Conservation (phyloP, 768 basidiomycete species). For the Suillus decipiens region DNA sequence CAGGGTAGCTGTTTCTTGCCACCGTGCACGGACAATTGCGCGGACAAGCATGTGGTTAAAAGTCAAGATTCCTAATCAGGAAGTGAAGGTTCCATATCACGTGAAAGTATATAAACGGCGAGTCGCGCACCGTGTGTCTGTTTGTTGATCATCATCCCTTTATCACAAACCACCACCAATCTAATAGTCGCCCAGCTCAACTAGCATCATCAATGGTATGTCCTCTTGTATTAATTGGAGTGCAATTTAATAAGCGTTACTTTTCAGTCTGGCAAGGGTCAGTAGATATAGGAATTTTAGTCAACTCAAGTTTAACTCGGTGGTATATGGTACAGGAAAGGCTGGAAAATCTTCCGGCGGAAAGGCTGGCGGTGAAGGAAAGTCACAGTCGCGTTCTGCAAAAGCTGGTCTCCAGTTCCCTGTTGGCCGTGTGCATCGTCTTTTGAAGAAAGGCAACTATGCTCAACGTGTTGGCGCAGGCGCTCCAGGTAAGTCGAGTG, state of each 20-base stretch:
- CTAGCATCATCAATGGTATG: constrained; percentile 29
- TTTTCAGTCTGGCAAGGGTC: constrained; percentile 35
- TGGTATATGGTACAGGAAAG: constrained; percentile 45
- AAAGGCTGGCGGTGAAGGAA: constrained; percentile 49
- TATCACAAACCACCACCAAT: constrained; percentile 30
- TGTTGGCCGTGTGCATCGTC: constrained; percentile 90
- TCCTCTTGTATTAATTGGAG: constrained; percentile 4
- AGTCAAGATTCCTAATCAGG: constrained; percentile 22
- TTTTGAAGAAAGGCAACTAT: constrained; percentile 86
- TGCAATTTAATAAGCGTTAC: constrained; percentile 7
- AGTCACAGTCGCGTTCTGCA: constrained; percentile 69
- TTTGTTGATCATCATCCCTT: constrained; percentile 37
- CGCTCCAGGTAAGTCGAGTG: constrained; percentile 62
- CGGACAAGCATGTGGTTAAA: constrained; percentile 18
- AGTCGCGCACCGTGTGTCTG: constrained; percentile 19
- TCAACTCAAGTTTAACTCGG: constrained; percentile 10
- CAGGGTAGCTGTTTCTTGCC: constrained; percentile 14
- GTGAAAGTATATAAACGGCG: constrained; percentile 38
- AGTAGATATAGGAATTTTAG: constrained; percentile 1
- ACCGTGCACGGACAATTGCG: constrained; percentile 20
- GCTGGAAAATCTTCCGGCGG: constrained; percentile 51
- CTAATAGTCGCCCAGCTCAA: constrained; percentile 7
- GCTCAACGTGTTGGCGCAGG: constrained; percentile 88
- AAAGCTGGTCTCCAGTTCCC: constrained; percentile 84
- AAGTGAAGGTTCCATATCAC: constrained; percentile 23